Percentiles rank a stretch among this genome's conserved stretches.
Conservation (phyloP, 371 early-diverging fungal species). For the Circinella umbellata region DNA sequence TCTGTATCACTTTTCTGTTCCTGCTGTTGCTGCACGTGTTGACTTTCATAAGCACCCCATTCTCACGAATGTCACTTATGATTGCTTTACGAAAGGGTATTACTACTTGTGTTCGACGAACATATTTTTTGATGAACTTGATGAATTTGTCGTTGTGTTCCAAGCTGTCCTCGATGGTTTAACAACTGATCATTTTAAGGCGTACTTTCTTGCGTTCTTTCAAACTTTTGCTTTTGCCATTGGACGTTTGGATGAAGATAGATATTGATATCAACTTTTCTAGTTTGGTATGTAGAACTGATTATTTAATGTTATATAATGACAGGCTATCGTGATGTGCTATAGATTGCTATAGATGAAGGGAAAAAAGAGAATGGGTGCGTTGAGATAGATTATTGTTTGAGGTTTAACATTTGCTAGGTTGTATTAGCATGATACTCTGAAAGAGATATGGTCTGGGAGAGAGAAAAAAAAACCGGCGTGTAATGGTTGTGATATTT, state of each 20-base stretch:
- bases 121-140: not conserved
- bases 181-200: not conserved
- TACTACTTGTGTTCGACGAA: not conserved
- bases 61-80: not conserved
- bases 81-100: not conserved
- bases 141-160: not conserved
- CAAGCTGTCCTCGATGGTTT: not conserved
- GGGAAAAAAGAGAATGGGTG: too few species aligned
- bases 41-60: not conserved
- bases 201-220: not conserved
- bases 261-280: not conserved
- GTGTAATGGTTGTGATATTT: too few species aligned
- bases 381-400: too few species aligned
- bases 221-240: not conserved
- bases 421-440: too few species aligned
- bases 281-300: not conserved
- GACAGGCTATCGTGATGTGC: too few species aligned
- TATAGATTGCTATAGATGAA: too few species aligned
- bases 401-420: too few species aligned
- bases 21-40: not conserved
- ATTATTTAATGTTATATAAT: not conserved
- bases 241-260: not conserved
- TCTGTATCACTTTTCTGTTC: not conserved
- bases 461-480: too few species aligned
- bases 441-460: too few species aligned